Evolutionary conservation across 164 flowering plant species (phyloP).

Genomic region (Aristolochia contorta): DNA sequence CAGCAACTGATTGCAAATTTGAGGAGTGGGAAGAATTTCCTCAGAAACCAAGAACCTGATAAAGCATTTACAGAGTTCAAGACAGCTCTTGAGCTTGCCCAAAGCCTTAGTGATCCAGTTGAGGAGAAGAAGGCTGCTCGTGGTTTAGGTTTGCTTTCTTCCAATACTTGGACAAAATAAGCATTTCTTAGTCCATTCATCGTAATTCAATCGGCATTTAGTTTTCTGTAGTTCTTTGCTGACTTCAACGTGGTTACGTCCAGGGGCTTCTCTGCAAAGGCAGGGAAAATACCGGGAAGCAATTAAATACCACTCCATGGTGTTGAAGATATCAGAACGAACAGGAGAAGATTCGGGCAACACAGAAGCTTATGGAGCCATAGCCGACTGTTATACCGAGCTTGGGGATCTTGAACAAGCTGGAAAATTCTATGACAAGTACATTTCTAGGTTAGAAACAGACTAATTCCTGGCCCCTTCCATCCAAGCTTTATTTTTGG

Average conservation of each 20-base stretch:
- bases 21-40: constrained; percentile 68
- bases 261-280: constrained; percentile 91
- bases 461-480: constrained; percentile 23
- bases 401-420: constrained; percentile 91
- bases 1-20: constrained; percentile 55
- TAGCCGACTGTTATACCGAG: constrained; percentile 95
- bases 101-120: constrained; percentile 52
- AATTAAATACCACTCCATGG: constrained; percentile 78
- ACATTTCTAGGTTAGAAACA: constrained; percentile 66
- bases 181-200: background rate
- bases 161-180: background rate
- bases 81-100: constrained; percentile 77
- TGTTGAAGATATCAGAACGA: constrained; percentile 54
- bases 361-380: constrained; percentile 93
- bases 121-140: constrained; percentile 97
- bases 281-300: constrained; percentile 78
- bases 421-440: constrained; percentile 64
- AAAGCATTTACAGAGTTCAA: constrained; percentile 70
- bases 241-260: constrained; percentile 5
- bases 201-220: background rate
- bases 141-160: constrained; percentile 64
- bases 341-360: constrained; percentile 77
- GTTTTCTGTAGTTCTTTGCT: background rate
- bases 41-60: constrained; percentile 74
- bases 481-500: too few species aligned